Conservation (phyloP, 2,329 filamentous ascomycete genomes). For the Periconia digitata region DNA sequence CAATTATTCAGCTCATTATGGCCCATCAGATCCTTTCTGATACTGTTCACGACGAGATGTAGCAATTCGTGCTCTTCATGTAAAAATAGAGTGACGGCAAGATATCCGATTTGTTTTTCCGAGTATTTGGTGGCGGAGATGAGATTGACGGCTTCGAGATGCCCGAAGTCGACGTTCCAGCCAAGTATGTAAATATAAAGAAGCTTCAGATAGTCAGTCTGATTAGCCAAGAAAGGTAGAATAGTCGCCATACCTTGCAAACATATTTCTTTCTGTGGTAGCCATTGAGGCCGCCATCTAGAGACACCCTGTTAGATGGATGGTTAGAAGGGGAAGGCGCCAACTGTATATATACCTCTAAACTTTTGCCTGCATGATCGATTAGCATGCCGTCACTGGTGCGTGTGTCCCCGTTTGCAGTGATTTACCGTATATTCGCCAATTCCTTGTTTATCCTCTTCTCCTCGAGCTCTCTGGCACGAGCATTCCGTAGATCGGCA, state of each 20-base stretch:
- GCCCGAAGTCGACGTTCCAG: conserved; percentile 98
- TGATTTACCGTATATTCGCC: conserved; percentile 83
- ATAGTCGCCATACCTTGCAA: conserved; percentile 69
- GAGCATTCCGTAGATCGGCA: conserved; percentile 90
- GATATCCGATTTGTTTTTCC: conserved; percentile 98
- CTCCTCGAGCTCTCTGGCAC: conserved; percentile 93
- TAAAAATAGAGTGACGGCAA: conserved; percentile 94
- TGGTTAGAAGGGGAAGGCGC: conserved; percentile 2
- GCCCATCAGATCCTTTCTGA: conserved; percentile 91
- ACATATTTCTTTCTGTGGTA: conserved; percentile 99
- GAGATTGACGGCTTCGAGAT: conserved; percentile 96
- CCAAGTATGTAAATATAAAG: conserved; percentile 99
- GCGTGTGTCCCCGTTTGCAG: too few relatives aligned
- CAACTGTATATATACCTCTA: conserved; percentile 60
- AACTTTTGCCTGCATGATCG: conserved; percentile 74
- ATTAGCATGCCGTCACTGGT: conserved; percentile 25
- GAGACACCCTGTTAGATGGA: conserved; percentile 14
- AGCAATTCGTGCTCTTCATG: conserved; percentile 96
- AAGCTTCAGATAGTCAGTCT: conserved; percentile 55
- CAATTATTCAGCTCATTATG: conserved; percentile 98
- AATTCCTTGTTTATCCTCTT: conserved; percentile 99
- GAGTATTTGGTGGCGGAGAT: conserved; percentile 97
- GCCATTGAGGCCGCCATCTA: conserved; percentile 84
- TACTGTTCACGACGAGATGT: conserved; percentile 96
- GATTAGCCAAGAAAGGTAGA: background rate